Percentiles rank a stretch among this genome's conserved stretches.
These are phyloP conservation scores for Aspergillus sclerotiicarbonarius DNA, from an alignment of 495 filamentous ascomycete species.

Conservation along the genomic window DNA sequence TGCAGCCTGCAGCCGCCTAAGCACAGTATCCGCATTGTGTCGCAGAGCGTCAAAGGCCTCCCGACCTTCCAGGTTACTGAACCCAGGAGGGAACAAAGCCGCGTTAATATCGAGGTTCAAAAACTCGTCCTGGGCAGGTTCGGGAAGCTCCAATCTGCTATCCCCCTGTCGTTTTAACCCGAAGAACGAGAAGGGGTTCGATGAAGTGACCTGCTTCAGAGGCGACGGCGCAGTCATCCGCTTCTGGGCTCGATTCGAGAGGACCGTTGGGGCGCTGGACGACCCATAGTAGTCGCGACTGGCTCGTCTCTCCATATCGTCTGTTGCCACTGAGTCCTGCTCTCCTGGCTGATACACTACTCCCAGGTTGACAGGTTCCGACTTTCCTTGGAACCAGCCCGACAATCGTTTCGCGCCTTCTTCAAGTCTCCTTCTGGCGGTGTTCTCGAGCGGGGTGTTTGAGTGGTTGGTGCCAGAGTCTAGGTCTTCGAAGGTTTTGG, in stretches of 20 bases:
- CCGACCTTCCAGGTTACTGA: constrained; percentile 55
- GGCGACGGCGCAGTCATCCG: constrained; percentile 33
- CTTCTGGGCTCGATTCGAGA: constrained; percentile 31
- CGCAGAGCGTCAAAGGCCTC: constrained; percentile 70
- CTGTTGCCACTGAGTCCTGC: constrained; percentile 16
- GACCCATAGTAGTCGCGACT: constrained; percentile 15
- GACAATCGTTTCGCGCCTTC: constrained; percentile 42
- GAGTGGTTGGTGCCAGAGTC: constrained; percentile 16
- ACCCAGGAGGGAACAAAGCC: constrained; percentile 59
- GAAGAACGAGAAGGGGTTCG: constrained; percentile 40
- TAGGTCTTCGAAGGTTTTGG: constrained; percentile 25
- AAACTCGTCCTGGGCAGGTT: constrained; percentile 58
- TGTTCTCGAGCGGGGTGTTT: constrained; percentile 29
- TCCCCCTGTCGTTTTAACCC: constrained; percentile 33
- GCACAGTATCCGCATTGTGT: constrained; percentile 62
- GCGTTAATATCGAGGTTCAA: constrained; percentile 61
- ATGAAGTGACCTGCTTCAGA: constrained; percentile 32
- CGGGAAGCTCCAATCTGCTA: constrained; percentile 26
- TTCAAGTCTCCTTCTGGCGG: constrained; percentile 42
- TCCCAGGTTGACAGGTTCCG: constrained; percentile 44
- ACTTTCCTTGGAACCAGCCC: constrained; percentile 54
- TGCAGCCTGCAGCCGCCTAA: constrained; percentile 65
- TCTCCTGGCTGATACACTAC: constrained; percentile 23
- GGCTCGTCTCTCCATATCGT: constrained; percentile 22
- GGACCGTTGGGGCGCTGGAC: constrained; percentile 19